These are phyloP conservation scores for Trypanosoma congolense DNA, from an alignment of 208 protist species.

Conservation along the genomic window DNA sequence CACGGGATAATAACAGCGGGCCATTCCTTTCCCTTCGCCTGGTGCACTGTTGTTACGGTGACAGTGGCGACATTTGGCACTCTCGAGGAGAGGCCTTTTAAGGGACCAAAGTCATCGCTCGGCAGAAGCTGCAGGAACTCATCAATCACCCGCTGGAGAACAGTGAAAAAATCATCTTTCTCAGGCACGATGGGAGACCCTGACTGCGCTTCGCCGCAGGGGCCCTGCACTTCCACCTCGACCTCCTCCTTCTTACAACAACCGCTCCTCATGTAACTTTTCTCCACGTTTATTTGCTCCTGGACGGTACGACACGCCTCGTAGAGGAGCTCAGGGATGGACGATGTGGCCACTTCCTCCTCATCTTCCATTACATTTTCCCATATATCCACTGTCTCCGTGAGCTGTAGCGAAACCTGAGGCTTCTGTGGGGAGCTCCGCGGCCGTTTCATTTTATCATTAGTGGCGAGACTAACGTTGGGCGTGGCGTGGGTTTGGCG, in stretches of 20 bases:
- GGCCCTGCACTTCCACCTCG: no score
- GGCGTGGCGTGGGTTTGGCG: background rate
- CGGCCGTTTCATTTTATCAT: conserved; percentile 1
- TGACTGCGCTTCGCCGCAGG: background rate
- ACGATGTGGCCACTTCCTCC: conserved; percentile 23
- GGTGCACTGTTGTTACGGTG: conserved; percentile 73
- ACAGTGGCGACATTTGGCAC: conserved; percentile 13
- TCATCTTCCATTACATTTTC: conserved; percentile 19
- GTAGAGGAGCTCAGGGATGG: conserved; percentile 41
- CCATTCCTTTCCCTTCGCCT: conserved; percentile 88
- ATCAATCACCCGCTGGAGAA: conserved; percentile 68
- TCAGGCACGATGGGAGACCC: background rate
- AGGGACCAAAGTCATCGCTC: conserved; percentile 69
- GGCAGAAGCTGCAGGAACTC: conserved; percentile 66
- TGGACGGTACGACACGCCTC: conserved; percentile 37
- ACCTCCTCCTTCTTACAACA: no score
- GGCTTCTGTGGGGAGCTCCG: background rate
- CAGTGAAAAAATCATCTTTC: conserved; percentile 18
- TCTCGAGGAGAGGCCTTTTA: conserved; percentile 11
- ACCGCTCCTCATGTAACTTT: background rate
- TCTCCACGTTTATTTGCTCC: conserved; percentile 19
- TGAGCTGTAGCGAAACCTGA: background rate
- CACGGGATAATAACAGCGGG: conserved; percentile 66
- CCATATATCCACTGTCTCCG: conserved; percentile 8
- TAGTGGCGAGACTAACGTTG: background rate